A percentile compares a stretch with the other conserved stretches of the same genome.
These are phyloP conservation scores for Tuber calosporum DNA, from an alignment of 495 filamentous ascomycete species.

Conservation along the genomic window DNA sequence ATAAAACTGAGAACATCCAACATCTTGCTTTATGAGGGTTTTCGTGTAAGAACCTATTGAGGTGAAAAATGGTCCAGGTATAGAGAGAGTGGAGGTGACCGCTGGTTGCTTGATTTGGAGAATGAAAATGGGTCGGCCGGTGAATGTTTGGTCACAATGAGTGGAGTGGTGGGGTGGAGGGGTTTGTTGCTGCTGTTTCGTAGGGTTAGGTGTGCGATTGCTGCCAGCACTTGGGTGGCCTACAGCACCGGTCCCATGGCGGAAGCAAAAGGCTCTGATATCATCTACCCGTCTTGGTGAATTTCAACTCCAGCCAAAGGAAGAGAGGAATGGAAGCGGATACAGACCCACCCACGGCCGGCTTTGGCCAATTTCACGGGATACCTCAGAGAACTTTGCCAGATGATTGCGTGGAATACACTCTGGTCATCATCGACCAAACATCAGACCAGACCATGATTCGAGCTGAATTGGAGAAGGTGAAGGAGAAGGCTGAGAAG, in stretches of 20 bases:
- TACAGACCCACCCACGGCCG: constrained; percentile 28
- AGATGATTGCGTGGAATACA: constrained; percentile 83
- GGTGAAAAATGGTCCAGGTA: not conserved
- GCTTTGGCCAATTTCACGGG: constrained; percentile 47
- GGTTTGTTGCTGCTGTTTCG: not conserved
- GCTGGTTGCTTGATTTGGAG: not conserved
- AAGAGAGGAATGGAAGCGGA: not conserved
- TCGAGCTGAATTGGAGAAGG: constrained; percentile 57
- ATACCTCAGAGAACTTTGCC: constrained; percentile 67
- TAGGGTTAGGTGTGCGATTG: not conserved
- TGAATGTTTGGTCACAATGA: not conserved
- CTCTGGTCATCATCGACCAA: constrained; percentile 62
- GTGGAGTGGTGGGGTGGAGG: not conserved
- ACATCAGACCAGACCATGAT: constrained; percentile 48
- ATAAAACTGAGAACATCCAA: constrained; percentile 78
- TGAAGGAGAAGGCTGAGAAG: constrained; percentile 60
- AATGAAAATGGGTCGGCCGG: not conserved
- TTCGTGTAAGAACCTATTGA: constrained; percentile 8
- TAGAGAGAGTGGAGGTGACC: not conserved
- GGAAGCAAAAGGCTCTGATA: not conserved
- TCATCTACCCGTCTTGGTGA: not conserved
- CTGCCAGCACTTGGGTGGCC: not conserved
- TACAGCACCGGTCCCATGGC: too few species aligned
- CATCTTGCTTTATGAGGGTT: constrained; percentile 45
- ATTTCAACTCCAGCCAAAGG: not conserved